A percentile compares a stretch with the other conserved stretches of the same genome.
phyloP scores from a whole-genome alignment of 2,329 filamentous ascomycete species.

The Colletotrichum sp. region DNA sequence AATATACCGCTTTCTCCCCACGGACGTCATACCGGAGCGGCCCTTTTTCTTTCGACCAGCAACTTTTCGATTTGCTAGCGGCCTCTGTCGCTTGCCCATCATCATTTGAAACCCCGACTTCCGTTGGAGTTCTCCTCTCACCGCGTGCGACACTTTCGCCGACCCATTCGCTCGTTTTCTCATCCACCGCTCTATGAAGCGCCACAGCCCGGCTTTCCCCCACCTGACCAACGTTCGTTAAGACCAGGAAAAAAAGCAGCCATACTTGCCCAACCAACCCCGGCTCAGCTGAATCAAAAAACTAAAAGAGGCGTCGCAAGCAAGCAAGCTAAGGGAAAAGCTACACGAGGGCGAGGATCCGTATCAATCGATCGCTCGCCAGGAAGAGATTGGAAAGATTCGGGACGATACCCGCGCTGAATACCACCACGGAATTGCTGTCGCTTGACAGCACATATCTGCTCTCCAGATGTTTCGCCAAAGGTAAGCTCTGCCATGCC shows the following conservation, averaged over 20 bases:
- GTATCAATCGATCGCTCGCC: not conserved
- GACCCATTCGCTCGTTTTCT: conserved; percentile 18
- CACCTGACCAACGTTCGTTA: conserved; percentile 19
- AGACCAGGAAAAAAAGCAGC: not conserved
- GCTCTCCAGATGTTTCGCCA: conserved; percentile 36
- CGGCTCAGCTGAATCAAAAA: not conserved
- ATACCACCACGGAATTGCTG: conserved; percentile 22
- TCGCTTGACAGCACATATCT: conserved; percentile 23
- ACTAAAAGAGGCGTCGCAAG: not conserved
- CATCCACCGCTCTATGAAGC: conserved; percentile 12
- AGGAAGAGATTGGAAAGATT: conserved; percentile 1
- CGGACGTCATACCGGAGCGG: conserved; percentile 18
- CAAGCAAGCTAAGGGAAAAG: not conserved
- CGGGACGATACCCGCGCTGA: not conserved
- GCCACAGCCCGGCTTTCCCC: conserved; percentile 20
- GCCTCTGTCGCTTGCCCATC: conserved; percentile 4
- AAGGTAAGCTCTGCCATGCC: conserved; percentile 30
- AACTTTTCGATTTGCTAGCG: conserved; percentile 13
- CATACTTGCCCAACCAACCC: not conserved
- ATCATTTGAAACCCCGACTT: not conserved
- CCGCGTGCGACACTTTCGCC: conserved; percentile 5
- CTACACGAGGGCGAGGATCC: conserved; percentile 3
- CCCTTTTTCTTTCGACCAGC: not conserved
- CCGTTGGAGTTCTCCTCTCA: not conserved
- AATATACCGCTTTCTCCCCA: conserved; percentile 21